A percentile compares a stretch with the other conserved stretches of the same genome.
phyloP scores from a whole-genome alignment of 1,139 yeast genomes.

The Diutina mesorugosa region DNA sequence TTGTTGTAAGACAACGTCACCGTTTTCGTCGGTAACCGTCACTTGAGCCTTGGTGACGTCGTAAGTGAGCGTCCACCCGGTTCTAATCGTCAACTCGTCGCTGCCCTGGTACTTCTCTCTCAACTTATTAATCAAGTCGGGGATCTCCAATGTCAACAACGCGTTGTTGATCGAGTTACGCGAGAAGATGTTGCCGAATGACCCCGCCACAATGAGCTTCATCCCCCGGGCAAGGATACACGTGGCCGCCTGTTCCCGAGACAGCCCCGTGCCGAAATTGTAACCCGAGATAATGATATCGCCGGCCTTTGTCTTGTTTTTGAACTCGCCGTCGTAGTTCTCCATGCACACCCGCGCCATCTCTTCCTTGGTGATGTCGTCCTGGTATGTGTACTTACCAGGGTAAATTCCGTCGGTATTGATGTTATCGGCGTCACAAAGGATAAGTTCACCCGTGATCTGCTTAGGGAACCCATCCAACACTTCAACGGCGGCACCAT shows the following conservation, averaged over 20 bases:
- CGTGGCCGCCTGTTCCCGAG: conserved; percentile 99
- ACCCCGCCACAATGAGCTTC: conserved; percentile 88
- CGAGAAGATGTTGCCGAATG: conserved; percentile 92
- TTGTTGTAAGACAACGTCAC: conserved; percentile 60
- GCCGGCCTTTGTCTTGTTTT: conserved; percentile 65
- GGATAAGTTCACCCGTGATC: conserved; percentile 80
- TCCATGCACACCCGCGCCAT: conserved; percentile 99
- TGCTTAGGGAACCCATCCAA: conserved; percentile 83
- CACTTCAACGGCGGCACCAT: conserved; percentile 44
- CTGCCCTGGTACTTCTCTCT: conserved; percentile 51
- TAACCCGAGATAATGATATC: conserved; percentile 87
- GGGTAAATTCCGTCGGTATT: conserved; percentile 98
- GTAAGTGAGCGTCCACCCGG: conserved; percentile 91
- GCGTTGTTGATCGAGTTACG: conserved; percentile 96
- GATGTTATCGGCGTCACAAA: conserved; percentile 95
- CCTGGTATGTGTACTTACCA: conserved; percentile 97
- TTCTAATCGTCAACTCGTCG: conserved; percentile 74
- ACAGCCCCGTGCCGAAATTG: conserved; percentile 96
- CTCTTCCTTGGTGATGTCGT: conserved; percentile 82
- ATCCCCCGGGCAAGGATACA: conserved; percentile 90
- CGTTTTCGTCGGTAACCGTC: conserved; percentile 54
- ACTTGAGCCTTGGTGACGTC: conserved; percentile 81
- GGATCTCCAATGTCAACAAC: conserved; percentile 82
- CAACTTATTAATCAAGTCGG: conserved; percentile 65
- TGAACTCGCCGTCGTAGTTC: conserved; percentile 86